Conservation (phyloP, 2,329 filamentous ascomycete species). For the Neofusicoccum umdonicola region DNA sequence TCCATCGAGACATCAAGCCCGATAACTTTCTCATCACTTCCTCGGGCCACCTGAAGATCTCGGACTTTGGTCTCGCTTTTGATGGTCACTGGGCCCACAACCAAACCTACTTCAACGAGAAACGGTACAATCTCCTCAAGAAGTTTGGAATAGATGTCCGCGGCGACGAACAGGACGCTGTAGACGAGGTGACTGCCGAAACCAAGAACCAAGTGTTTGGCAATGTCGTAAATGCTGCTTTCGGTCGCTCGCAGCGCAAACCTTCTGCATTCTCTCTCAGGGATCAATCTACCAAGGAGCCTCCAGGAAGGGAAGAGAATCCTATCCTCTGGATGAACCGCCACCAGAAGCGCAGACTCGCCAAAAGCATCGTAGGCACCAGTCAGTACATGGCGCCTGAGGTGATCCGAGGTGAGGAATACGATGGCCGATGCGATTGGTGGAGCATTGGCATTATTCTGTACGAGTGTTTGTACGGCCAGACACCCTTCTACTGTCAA, state of each 20-base stretch:
- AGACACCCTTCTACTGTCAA: conserved; percentile 83
- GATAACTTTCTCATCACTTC: conserved; percentile 93
- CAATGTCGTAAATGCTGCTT: conserved; percentile 35
- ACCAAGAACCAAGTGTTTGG: conserved; percentile 25
- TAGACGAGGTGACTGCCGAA: conserved; percentile 45
- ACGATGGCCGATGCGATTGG: conserved; percentile 94
- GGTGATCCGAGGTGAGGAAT: conserved; percentile 75
- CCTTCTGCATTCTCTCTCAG: not conserved
- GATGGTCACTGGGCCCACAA: conserved; percentile 95
- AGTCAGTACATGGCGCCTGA: conserved; percentile 99
- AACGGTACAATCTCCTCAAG: conserved; percentile 75
- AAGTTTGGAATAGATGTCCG: conserved; percentile 70
- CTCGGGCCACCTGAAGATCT: conserved; percentile 89
- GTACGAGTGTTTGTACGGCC: conserved; percentile 90
- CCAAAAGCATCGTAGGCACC: conserved; percentile 86
- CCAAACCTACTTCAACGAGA: conserved; percentile 78
- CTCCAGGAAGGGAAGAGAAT: conserved; percentile 16
- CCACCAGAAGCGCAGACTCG: conserved; percentile 63
- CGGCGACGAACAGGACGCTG: conserved; percentile 70
- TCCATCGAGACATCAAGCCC: conserved; percentile 94
- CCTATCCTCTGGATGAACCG: conserved; percentile 43
- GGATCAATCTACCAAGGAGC: conserved; percentile 17
- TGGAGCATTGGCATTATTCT: conserved; percentile 95
- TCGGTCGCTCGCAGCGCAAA: conserved; percentile 1
- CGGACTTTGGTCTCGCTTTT: conserved; percentile 93